These are phyloP conservation scores for Aureobasidium pullulans DNA, from an alignment of 2,329 filamentous ascomycete species.

Conservation along the genomic window DNA sequence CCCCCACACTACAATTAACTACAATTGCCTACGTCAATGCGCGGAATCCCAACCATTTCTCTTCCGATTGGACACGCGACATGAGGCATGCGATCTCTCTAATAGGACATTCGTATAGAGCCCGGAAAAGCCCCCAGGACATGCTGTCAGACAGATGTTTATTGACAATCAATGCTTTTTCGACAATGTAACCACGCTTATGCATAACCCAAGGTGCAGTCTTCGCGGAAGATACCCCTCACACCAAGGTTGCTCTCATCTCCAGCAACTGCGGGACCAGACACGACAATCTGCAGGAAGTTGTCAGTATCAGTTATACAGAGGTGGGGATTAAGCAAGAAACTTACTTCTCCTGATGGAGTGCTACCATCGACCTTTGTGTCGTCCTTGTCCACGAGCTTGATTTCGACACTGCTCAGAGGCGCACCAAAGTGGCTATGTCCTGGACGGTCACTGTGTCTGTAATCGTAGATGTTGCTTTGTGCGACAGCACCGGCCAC, in stretches of 20 bases:
- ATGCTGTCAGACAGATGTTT: neutral
- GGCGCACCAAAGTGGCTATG: constrained; percentile 74
- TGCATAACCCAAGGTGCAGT: constrained; percentile 56
- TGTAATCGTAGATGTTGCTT: constrained; percentile 82
- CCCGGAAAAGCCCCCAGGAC: neutral
- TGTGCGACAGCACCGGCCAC: constrained; percentile 89
- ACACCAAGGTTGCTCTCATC: constrained; percentile 58
- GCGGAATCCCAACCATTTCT: neutral
- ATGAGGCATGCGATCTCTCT: neutral
- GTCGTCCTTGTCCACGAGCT: constrained; percentile 56
- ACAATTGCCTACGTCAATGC: neutral
- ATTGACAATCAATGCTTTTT: neutral
- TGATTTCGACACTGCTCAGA: constrained; percentile 69
- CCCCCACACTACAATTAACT: neutral
- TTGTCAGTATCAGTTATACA: neutral
- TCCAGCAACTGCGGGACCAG: constrained; percentile 66
- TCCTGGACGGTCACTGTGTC: constrained; percentile 42
- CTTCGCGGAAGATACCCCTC: constrained; percentile 57
- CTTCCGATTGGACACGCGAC: neutral
- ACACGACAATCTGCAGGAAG: constrained; percentile 54
- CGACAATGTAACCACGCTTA: neutral
- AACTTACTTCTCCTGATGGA: constrained; percentile 28
- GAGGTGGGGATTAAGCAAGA: too few relatives aligned
- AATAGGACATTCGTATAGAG: neutral
- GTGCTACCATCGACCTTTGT: constrained; percentile 57